These are phyloP conservation scores for Rosa persica DNA, from an alignment of 306 rosid species.

Conservation along the genomic window DNA sequence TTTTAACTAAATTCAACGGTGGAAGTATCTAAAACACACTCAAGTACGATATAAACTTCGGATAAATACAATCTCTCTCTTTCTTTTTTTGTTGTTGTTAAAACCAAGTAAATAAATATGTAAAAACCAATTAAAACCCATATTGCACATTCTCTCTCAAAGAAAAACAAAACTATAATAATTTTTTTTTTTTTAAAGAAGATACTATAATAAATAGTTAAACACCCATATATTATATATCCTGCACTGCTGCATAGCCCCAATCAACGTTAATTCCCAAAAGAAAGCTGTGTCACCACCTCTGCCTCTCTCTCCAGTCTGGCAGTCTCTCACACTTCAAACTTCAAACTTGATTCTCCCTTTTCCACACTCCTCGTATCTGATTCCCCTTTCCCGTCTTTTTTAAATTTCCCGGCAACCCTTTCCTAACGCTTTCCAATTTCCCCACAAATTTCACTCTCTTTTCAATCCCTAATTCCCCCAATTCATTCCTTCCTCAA, in stretches of 20 bases:
- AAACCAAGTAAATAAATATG: too few species aligned
- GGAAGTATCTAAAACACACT: too few species aligned
- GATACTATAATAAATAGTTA: too few species aligned
- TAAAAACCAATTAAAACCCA: too few species aligned
- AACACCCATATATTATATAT: too few species aligned
- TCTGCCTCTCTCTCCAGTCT: neutral
- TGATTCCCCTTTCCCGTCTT: constrained; percentile 22
- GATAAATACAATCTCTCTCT: too few species aligned
- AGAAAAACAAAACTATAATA: too few species aligned
- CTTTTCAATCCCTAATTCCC: constrained; percentile 1
- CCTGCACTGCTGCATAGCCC: neutral
- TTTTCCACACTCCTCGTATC: constrained; percentile 52
- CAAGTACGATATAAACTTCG: too few species aligned
- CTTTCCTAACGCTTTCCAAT: neutral
- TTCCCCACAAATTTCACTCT: neutral
- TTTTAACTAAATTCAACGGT: too few species aligned
- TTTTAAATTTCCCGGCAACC: constrained; percentile 6
- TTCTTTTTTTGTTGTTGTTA: too few species aligned
- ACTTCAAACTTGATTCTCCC: neutral
- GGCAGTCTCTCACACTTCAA: neutral
- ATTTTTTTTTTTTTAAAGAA: too few species aligned
- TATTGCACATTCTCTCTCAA: too few species aligned
- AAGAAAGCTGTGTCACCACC: neutral
- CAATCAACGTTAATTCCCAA: neutral
- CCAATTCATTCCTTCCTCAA: neutral